Evolutionary conservation across 768 basidiomycete genomes (phyloP), one percentile per base, ranked within the genome.

Genomic region (Inosperma sp.): DNA sequence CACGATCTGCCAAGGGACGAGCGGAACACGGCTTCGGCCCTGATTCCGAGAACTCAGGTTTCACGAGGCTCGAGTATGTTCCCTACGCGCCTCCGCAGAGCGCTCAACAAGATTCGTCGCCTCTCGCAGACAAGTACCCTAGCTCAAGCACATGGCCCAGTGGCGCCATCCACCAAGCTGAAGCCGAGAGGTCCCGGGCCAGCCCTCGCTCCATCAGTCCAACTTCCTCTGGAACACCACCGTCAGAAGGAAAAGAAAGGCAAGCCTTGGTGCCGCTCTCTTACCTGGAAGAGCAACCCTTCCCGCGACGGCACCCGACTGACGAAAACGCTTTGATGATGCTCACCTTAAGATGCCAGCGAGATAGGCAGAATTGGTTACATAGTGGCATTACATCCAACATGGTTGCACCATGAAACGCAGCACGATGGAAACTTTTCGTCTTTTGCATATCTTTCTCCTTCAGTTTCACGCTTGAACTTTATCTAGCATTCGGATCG

Each of bases 231-330:
- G 65, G 63, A 27, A 63, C 69, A 26, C 51, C 57, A 16, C 66
- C 68, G 3, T 65, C 67, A 19, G 65, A 68, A 45, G 65, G 69
- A 21, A 63, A 50, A 16, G 60, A 62, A 25, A 55, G 62, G 45
- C 65, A 68, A 42, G 58, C 59, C 40, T 78, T 88, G 22, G 84
- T 84, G 13, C 86, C 86, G 19, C 72, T 88, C 6, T 72, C 79
- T n/a, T 87, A 85, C 64, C 75, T 86, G 36, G 77, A 85, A 62
- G 78, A 77, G 37, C 73, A 79, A 31, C 75, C 83, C 13, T 82
- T 81, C 25, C 77, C 76, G 37, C 79, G 81, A 59, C 78, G 86
- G 47, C 81, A 87, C 57, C 84, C 85, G 1, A 70, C 84, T 45
- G 86, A 88, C 49, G 73, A 76, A 52, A 74, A 71, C 54, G 64